Conservation (phyloP, 495 filamentous ascomycete species). For the Aspergillus incahuasiensis region DNA sequence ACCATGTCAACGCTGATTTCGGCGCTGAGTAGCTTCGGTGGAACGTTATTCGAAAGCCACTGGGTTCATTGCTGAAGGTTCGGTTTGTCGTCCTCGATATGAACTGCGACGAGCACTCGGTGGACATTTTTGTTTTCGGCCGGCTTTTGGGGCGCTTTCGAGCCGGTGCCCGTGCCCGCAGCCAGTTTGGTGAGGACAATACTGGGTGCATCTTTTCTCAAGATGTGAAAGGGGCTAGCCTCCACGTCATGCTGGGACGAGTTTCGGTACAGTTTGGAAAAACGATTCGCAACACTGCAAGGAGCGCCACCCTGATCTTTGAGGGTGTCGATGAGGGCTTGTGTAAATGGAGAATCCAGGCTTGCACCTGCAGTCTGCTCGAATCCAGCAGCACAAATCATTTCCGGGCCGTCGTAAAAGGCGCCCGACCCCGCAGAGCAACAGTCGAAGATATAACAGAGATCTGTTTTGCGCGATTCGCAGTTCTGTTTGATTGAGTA, state of each 20-base stretch:
- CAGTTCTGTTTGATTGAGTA: background rate
- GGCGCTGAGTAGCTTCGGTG: background rate
- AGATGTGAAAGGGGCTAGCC: background rate
- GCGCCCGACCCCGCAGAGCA: background rate
- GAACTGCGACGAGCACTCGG: background rate
- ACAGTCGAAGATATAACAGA: background rate
- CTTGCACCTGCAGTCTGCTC: background rate
- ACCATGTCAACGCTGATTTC: background rate
- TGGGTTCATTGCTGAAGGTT: background rate
- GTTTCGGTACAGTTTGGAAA: background rate
- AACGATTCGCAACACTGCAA: background rate
- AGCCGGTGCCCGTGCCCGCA: background rate
- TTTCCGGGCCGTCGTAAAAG: background rate
- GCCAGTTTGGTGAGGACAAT: background rate
- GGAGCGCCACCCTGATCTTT: background rate
- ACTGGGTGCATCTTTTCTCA: background rate
- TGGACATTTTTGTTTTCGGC: no score
- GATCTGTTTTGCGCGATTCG: background rate
- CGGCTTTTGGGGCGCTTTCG: no score
- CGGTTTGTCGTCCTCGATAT: background rate
- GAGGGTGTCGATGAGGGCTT: background rate
- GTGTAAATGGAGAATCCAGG: background rate
- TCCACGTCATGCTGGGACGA: background rate
- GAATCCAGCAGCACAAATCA: background rate
- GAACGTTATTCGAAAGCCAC: background rate